Evolutionary conservation across 495 filamentous ascomycete species (phyloP), one percentile per base, ranked within the genome.

Genomic region (Endocarpon pusillum): DNA sequence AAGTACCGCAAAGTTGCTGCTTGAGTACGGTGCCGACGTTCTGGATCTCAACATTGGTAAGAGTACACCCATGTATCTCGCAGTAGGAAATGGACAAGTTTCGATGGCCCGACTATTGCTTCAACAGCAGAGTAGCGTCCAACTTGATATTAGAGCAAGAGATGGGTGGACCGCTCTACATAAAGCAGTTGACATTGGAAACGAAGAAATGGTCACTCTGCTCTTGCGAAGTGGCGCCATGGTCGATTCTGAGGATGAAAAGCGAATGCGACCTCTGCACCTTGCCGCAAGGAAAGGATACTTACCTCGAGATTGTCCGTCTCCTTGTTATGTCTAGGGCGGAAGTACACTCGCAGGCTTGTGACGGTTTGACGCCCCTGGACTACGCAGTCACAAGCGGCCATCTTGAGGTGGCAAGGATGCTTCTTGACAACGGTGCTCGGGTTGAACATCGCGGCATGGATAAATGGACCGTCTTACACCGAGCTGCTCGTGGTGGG

Each of bases 341-440:
- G 4, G 24, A 45, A 17, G 32, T 40, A 4, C 19, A 45, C 17
- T 33, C 39, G 14, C 22, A 17, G 4, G 45, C 44, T 20, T 21
- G 38, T 1, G 44, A 46, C 23, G 42, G 45, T 18, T 47, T 42
- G 45, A 37, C 42, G 4, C 39, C 45, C 8, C 39, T 47, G 0
- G 42, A 47, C 15, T 35, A 45, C 20, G 45, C 45, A 8, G 35
- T 47, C 4, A 42, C 44, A 25, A 42, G 36, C 22, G 28, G 32
- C n/a, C 36, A 45, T 12, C 25, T 15, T 9, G 4, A 14, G 2
- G 39, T 42, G 35, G 42, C 42, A 10, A 28, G 6, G 14, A 36
- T 45, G 21, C 11, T 47, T 6, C 31, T 47, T 12, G 14, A 29
- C 2, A 36, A 35, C 1, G 33, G 34, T 3, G 42, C 43, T 0